Evolutionary conservation across 805 yeast species (phyloP), one percentile per base, ranked within the genome.

Genomic region (Pichia eremophila): DNA sequence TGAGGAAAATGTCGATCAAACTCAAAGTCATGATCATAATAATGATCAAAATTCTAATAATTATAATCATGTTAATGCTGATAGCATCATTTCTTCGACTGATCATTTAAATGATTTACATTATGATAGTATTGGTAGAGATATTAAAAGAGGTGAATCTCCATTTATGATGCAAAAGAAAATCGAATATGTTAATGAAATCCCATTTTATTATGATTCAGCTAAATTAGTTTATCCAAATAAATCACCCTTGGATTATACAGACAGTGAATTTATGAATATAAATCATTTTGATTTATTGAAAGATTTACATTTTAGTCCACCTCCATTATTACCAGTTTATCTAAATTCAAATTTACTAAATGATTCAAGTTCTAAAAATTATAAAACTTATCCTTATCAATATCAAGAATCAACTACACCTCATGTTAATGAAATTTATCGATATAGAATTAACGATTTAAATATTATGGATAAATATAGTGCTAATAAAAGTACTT

Each of bases 271-370:
- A 39, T 63, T 63, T 40, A 65, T 57, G 15, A 51, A 52, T 28
- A 51, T 62, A 56, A 64, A 66, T 48, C 66, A 66, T 44, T 58
- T 63, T 44, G 63, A 64, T n/a, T 65, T 65, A 49, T 54, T 67
- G 14, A 54, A 56, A 36, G 50, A 57, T 4, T 47, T 66, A 15
- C 49, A 58, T 32, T 59, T 64, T 43, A 52, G 54, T 22, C 61
- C 58, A 34, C 73, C 73, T 1, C 72, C 71, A 5, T 49, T 61
- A 28, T 50, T 68, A 28, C 73, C 73, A 0, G 69, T 69, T 8
- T 66, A 68, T 49, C 51, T 68, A 15, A 66, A 64, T 45, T 67
- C 71, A 9, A 66, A 64, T 43, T 52, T 68, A 27, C 52, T 68
- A 29, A 68, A 68, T 42, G 71, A 67, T 39, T 60, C 63, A 7